These are phyloP conservation scores for Candida labiduridarum DNA, from an alignment of 1,139 yeast genomes.

Conservation along the genomic window DNA sequence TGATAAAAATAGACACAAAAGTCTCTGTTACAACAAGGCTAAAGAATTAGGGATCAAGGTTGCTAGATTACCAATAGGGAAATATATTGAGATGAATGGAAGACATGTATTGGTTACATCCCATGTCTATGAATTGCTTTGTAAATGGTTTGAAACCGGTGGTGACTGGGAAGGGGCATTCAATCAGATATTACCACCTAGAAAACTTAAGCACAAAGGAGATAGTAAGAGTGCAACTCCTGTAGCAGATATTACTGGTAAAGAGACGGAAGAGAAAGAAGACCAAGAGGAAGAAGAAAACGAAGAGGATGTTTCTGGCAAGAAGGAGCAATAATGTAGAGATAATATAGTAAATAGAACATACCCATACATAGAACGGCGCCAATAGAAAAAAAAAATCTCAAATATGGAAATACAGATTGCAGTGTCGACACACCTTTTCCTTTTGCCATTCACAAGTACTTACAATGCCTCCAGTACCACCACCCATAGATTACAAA, in stretches of 20 bases:
- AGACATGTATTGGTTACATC: conserved; percentile 90
- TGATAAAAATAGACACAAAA: conserved; percentile 90
- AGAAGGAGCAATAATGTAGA: not conserved
- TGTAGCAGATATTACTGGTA: conserved; percentile 10
- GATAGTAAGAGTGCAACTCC: conserved; percentile 7
- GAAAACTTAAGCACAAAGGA: conserved; percentile 52
- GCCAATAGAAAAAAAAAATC: not conserved
- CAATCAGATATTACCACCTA: conserved; percentile 77
- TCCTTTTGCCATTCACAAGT: not conserved
- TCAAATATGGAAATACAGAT: not conserved
- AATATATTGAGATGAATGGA: conserved; percentile 80
- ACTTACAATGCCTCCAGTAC: conserved; percentile 3
- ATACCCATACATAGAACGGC: not conserved
- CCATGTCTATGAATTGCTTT: conserved; percentile 85
- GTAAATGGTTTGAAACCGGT: conserved; percentile 71
- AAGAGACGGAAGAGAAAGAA: conserved; percentile 9
- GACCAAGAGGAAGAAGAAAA: conserved; percentile 7
- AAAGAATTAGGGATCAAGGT: conserved; percentile 68
- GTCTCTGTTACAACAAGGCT: conserved; percentile 82
- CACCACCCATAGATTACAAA: conserved; percentile 10
- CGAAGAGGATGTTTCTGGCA: not conserved
- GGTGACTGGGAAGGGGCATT: conserved; percentile 87
- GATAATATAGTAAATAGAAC: not conserved
- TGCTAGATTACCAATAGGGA: conserved; percentile 84
- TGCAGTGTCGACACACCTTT: not conserved